phyloP scores from a whole-genome alignment of 2,329 filamentous ascomycete species.

The Acephala macrosclerotiorum region DNA sequence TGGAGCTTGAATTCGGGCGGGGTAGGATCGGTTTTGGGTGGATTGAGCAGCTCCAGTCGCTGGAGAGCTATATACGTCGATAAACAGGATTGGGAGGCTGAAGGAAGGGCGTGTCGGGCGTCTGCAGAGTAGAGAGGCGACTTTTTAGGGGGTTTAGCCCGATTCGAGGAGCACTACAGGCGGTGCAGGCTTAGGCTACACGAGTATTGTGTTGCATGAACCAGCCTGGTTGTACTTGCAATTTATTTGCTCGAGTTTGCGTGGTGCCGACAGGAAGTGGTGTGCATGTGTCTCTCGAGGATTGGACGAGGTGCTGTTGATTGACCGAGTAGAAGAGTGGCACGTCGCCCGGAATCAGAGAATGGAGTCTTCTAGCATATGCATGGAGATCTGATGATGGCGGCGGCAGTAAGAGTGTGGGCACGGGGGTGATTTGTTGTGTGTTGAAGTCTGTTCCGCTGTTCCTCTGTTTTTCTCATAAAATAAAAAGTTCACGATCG shows the following conservation, averaged over 20 bases:
- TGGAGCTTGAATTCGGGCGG: constrained; percentile 14
- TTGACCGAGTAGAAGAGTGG: constrained; percentile 35
- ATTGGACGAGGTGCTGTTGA: constrained; percentile 33
- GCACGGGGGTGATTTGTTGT: background rate
- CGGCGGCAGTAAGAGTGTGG: background rate
- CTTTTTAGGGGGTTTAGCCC: constrained; percentile 18
- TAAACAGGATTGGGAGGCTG: constrained; percentile 9
- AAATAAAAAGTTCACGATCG: background rate
- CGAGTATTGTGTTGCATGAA: constrained; percentile 19
- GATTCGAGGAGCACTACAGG: constrained; percentile 32
- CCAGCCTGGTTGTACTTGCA: constrained; percentile 16
- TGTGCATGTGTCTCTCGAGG: constrained; percentile 37
- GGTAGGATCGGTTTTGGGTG: background rate
- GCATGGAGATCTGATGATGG: constrained; percentile 1
- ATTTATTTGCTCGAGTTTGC: constrained; percentile 1
- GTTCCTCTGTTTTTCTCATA: too few species aligned
- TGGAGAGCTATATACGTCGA: constrained; percentile 18
- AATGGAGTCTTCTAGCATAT: background rate
- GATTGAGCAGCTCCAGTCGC: background rate
- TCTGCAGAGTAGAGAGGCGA: constrained; percentile 11
- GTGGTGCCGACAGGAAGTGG: constrained; percentile 8
- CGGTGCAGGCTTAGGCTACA: constrained; percentile 5
- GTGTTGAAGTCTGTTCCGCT: background rate
- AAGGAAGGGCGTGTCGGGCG: constrained; percentile 20
- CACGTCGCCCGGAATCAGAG: constrained; percentile 32